phyloP scores from a whole-genome alignment of 495 filamentous ascomycete genomes.

The Endocarpon pusillum region DNA sequence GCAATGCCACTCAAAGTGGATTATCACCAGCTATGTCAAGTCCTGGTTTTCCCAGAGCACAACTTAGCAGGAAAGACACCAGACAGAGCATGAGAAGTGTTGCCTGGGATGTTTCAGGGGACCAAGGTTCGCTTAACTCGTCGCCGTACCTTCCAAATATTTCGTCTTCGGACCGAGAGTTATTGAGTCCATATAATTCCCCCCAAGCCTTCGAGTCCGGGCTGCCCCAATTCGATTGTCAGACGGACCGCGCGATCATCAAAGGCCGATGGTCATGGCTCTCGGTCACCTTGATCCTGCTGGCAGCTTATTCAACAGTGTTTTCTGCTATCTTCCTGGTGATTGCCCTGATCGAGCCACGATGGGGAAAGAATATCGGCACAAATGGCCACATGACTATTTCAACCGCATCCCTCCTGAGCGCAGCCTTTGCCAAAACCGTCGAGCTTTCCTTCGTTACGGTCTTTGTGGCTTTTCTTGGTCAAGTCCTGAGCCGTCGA shows the following conservation, averaged over 20 bases:
- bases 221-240: neutral
- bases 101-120: too few species aligned
- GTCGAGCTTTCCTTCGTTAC: constrained; percentile 66
- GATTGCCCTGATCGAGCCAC: constrained; percentile 38
- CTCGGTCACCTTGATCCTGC: constrained; percentile 34
- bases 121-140: too few species aligned
- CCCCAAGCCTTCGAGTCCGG: too few species aligned
- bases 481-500: constrained; percentile 50
- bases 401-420: constrained; percentile 42
- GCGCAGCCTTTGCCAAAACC: constrained; percentile 50
- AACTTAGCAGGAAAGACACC: too few species aligned
- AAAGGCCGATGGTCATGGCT: constrained; percentile 34
- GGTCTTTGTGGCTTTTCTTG: constrained; percentile 54
- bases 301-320: constrained; percentile 49
- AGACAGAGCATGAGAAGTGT: too few species aligned
- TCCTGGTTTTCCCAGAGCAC: too few species aligned
- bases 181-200: too few species aligned
- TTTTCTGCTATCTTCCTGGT: constrained; percentile 47
- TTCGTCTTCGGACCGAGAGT: too few species aligned
- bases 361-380: constrained; percentile 37
- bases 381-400: constrained; percentile 29
- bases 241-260: neutral
- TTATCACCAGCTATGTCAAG: too few species aligned
- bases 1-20: too few species aligned
- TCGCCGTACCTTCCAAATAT: too few species aligned